Percentiles rank a stretch among this genome's conserved stretches.
Conservation (phyloP, 2,329 filamentous ascomycete genomes). For the Talaromyces verruculosus region DNA sequence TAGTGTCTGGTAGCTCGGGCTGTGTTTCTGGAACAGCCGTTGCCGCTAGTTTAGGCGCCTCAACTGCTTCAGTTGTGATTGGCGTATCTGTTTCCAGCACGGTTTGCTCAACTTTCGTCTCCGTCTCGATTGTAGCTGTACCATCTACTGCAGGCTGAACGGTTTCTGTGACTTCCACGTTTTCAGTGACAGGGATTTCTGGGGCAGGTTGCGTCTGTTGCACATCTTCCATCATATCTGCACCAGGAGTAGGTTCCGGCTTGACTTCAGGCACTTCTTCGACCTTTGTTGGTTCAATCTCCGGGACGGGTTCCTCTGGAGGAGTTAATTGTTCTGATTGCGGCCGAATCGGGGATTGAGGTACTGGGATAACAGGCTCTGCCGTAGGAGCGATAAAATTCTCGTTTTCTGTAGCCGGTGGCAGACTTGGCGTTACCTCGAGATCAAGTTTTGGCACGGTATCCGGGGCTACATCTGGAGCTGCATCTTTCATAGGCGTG, state of each 20-base stretch:
- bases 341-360: constrained; percentile 16
- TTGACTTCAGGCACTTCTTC: constrained; percentile 14
- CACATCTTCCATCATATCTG: constrained; percentile 5
- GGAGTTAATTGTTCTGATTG: constrained; percentile 20
- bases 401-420: not conserved
- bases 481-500: not conserved
- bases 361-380: not conserved
- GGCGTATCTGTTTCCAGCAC: not conserved
- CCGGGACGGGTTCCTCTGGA: not conserved
- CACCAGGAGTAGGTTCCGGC: not conserved
- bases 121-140: not conserved
- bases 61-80: constrained; percentile 22
- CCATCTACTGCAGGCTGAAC: constrained; percentile 1
- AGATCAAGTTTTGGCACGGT: not conserved
- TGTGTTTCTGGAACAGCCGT: constrained; percentile 33
- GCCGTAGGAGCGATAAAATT: not conserved
- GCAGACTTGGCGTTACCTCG: constrained; percentile 15
- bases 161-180: constrained; percentile 1
- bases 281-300: constrained; percentile 11
- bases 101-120: constrained; percentile 8
- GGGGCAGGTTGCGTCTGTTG: not conserved
- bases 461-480: not conserved
- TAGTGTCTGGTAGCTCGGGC: constrained; percentile 49
- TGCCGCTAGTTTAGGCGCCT: not conserved
- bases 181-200: not conserved